Base-by-base conservation (phyloP, 2,329 filamentous ascomycete species). In the Cryphonectria radicalis region DNA sequence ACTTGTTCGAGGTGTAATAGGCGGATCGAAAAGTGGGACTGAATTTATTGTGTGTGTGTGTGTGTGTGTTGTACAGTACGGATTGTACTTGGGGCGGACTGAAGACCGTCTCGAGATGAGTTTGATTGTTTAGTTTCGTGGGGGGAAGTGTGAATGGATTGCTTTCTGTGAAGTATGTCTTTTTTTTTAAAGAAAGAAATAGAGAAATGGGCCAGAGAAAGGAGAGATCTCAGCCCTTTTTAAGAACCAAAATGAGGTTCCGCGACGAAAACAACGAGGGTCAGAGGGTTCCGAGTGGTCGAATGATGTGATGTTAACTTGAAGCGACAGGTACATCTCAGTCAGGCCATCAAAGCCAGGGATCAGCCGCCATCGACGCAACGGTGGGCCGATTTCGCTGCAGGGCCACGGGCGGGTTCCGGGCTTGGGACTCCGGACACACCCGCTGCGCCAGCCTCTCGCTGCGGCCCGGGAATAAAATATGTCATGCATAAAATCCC, bases 371-470 rank as follows among this genome's bases (percentile, higher is more conserved):
- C 63, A 69, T 57, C 28, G 50, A 50, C 32, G 57, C 62, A 42
- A 55, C 62, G 37, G 67, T 72, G 70, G 70, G 70, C 63, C 70
- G 70, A 72, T 72, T 60, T 42, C 59, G 60, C 70, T 72, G 70
- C 70, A 63, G 42, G 57, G 43, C 70, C 32, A 67, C 43, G 28
- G 62, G 42, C 57, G 25, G 42, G n/a, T 55, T 63, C 67, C 32
- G 63, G 28, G 46, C 46, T 42, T 28, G 37, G 35, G 22, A 35
- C 37, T 66, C 50, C 69, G 66, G 66, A 68, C 55, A 40, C 62
- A 64, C 66, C 69, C 70, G 66, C 57, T 42, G 55, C 53, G 22
- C 46, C 7, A 50, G 7, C 22, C 4, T n/a, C 28, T 59, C 55
- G 22, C 25, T 59, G 55, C 55, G 59, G 59, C 59, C 59, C 59